Evolutionary conservation across 1,284 basidiomycete genomes (phyloP), one percentile per base, ranked within the genome.

Genomic region (Coriolopsis trogii): DNA sequence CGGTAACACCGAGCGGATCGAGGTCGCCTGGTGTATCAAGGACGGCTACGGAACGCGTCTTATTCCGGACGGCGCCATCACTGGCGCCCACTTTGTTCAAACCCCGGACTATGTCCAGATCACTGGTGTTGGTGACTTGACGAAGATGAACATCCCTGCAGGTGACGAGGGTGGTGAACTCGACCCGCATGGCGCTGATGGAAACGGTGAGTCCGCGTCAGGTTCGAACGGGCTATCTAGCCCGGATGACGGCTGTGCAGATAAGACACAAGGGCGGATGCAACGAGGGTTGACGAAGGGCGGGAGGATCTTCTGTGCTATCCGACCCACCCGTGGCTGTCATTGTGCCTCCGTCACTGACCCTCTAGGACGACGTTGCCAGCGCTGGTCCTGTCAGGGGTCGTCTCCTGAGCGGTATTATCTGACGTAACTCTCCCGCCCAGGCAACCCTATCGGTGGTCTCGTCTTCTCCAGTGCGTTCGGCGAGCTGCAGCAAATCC

Each of bases 61-160:
- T 53, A 91, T 94, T 57, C 91, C 91, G 16, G 77, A 84, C 51
- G 90, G 87, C n/a, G 73, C 88, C 12, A 82, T 93, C 65, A 76
- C 72, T 15, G 83, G 84, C 44, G 90, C 84, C 10, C 88, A 90
- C 66, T 85, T 84, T 56, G 72, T 84, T 53, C 74, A 81, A 64
- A 82, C 91, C 4, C 80, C 84, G 29, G 81, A 86, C 67, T 90
- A 82, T 63, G 75, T 89, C 23, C 86, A 89, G 65, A 70, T 89
- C 46, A 85, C 82, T 41, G 88, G 85, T 41, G 67, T 77, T 41
- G 87, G 86, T 20, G 79, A 91, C 62, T 67, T 89, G 47, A 88
- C 86, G 6, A 71, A 73, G 53, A 65, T 91, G 53, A 88, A 89
- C 63, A 74, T 89, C 30, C 82, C 82, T 16, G 62, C 68, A 3